A percentile compares a stretch with the other conserved stretches of the same genome.
These are phyloP conservation scores for Mortierella sp. DNA, from an alignment of 371 early-diverging fungal species.

Conservation along the genomic window DNA sequence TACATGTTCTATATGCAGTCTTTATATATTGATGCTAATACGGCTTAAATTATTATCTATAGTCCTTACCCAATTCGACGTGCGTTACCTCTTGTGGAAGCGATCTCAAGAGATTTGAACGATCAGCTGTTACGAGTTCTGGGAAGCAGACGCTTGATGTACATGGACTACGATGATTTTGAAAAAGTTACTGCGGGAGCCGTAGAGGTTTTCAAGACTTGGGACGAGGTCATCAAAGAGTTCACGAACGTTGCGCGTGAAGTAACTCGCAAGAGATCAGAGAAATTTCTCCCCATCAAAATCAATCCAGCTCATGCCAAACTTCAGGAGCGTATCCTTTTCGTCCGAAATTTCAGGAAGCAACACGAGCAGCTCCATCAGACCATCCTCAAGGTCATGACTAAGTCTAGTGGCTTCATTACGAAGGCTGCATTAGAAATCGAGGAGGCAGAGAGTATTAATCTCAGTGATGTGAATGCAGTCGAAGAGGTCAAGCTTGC, in stretches of 20 bases:
- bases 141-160: slow-evolving; percentile 92
- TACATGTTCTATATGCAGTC: neutral
- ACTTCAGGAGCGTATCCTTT: slow-evolving; percentile 93
- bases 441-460: slow-evolving; percentile 71
- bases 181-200: slow-evolving; percentile 86
- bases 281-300: slow-evolving; percentile 96
- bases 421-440: slow-evolving; percentile 65
- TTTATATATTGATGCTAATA: neutral
- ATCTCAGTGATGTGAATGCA: slow-evolving; percentile 79
- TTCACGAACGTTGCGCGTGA: slow-evolving; percentile 96
- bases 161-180: slow-evolving; percentile 90
- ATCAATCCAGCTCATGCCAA: slow-evolving; percentile 92
- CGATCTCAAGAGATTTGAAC: slow-evolving; percentile 94
- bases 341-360: slow-evolving; percentile 91
- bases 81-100: slow-evolving; percentile 93
- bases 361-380: slow-evolving; percentile 97
- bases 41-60: neutral
- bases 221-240: slow-evolving; percentile 97
- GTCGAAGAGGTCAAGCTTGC: slow-evolving; percentile 93
- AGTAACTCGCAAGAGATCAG: slow-evolving; percentile 90
- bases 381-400: slow-evolving; percentile 95
- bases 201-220: slow-evolving; percentile 90
- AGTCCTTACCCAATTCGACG: slow-evolving; percentile 96
- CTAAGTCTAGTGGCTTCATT: slow-evolving; percentile 70
- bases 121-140: slow-evolving; percentile 92